These are phyloP conservation scores for Botrytis tulipae DNA, from an alignment of 2,329 filamentous ascomycete species.

Conservation along the genomic window DNA sequence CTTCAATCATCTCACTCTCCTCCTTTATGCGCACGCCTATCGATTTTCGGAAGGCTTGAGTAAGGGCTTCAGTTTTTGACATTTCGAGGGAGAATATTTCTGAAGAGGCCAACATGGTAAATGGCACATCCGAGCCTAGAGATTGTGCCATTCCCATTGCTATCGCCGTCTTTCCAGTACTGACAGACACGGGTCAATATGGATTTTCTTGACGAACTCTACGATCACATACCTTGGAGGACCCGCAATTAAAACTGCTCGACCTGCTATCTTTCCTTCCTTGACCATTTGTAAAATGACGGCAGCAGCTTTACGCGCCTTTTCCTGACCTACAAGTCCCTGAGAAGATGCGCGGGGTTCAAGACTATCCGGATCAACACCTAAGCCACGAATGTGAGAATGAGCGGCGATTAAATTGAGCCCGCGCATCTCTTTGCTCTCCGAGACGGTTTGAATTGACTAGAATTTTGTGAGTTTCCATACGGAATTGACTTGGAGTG, in stretches of 20 bases:
- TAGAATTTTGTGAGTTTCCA: slow-evolving; percentile 32
- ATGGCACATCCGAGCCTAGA: slow-evolving; percentile 88
- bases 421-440: slow-evolving; percentile 92
- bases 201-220: neutral
- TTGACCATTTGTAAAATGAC: slow-evolving; percentile 99
- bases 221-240: slow-evolving; percentile 67
- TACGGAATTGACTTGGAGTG: neutral
- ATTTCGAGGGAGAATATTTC: slow-evolving; percentile 99
- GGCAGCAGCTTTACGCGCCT: slow-evolving; percentile 92
- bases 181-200: slow-evolving; percentile 39
- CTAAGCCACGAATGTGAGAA: slow-evolving; percentile 94
- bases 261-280: slow-evolving; percentile 95
- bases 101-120: slow-evolving; percentile 91
- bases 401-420: slow-evolving; percentile 98
- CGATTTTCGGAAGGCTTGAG: slow-evolving; percentile 97
- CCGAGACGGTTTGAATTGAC: slow-evolving; percentile 80
- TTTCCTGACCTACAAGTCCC: slow-evolving; percentile 92
- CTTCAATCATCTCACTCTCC: slow-evolving; percentile 98
- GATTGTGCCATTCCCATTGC: slow-evolving; percentile 99
- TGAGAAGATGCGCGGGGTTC: slow-evolving; percentile 84
- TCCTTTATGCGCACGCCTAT: slow-evolving; percentile 98
- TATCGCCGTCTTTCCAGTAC: slow-evolving; percentile 97
- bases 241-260: slow-evolving; percentile 90
- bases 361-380: slow-evolving; percentile 86
- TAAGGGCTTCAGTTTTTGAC: slow-evolving; percentile 98